Percentiles rank a stretch among this genome's conserved stretches.
These are phyloP conservation scores for Pseudomicrostroma phylloplanum DNA, from an alignment of 1,284 basidiomycete species.

Conservation along the genomic window DNA sequence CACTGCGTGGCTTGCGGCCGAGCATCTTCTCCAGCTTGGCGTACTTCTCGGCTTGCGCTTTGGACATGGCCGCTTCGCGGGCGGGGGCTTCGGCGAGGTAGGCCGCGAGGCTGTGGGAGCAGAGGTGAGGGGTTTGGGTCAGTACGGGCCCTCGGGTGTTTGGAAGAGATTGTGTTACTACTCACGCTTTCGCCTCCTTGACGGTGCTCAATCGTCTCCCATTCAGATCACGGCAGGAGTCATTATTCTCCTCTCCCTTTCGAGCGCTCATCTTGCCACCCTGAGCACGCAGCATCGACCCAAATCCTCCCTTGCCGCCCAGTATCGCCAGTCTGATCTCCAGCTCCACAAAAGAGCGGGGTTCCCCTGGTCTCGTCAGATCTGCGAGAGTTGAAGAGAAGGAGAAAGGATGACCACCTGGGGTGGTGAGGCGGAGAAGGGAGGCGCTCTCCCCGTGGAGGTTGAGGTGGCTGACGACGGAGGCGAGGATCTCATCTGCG, in stretches of 20 bases:
- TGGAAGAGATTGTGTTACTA: neutral
- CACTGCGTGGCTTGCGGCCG: conserved; percentile 31
- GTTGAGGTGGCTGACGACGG: neutral
- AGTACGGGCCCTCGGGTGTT: neutral
- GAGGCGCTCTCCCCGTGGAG: neutral
- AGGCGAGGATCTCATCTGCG: neutral
- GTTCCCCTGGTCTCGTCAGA: neutral
- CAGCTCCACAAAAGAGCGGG: conserved; percentile 14
- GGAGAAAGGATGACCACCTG: neutral
- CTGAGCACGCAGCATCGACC: conserved; percentile 87
- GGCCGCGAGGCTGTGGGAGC: conserved; percentile 65
- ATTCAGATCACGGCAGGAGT: conserved; percentile 86
- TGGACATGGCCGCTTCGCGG: conserved; percentile 62
- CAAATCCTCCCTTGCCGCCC: conserved; percentile 97
- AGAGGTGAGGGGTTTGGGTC: neutral
- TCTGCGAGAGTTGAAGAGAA: neutral
- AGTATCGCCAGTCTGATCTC: conserved; percentile 49
- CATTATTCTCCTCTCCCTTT: conserved; percentile 61
- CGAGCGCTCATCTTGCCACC: conserved; percentile 85
- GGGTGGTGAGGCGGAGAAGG: neutral
- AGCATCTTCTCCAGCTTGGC: conserved; percentile 66
- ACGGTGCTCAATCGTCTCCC: conserved; percentile 84
- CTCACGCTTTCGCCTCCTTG: conserved; percentile 87
- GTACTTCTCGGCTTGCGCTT: conserved; percentile 68
- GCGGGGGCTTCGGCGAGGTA: conserved; percentile 80